phyloP scores from a whole-genome alignment of 2,329 filamentous ascomycete genomes.

The Penicillium sp. region DNA sequence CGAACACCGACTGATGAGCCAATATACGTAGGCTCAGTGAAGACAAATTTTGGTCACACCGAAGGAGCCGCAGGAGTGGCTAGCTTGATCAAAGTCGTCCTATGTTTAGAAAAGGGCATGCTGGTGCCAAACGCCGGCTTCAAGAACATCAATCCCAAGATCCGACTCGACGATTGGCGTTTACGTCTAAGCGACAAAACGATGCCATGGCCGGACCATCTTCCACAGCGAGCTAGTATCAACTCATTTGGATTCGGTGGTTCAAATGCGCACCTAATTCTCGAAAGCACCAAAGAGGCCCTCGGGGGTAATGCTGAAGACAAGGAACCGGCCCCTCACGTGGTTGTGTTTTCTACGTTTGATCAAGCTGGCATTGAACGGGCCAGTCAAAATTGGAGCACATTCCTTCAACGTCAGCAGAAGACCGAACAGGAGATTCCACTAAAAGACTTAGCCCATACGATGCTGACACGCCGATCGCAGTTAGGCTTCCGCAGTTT shows the following conservation, averaged over 20 bases:
- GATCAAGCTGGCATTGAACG: conserved; percentile 16
- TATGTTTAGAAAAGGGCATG: conserved; percentile 34
- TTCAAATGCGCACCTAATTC: conserved; percentile 20
- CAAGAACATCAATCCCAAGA: conserved; percentile 34
- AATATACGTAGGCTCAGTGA: conserved; percentile 25
- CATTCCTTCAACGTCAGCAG: conserved; percentile 8
- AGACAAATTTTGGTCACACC: conserved; percentile 39
- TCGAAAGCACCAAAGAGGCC: conserved; percentile 16
- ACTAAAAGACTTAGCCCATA: conserved; percentile 11
- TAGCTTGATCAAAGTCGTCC: conserved; percentile 40
- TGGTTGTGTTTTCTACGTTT: conserved; percentile 15
- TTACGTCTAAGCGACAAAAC: conserved; percentile 12
- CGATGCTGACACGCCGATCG: conserved; percentile 15
- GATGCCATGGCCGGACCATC: conserved; percentile 16
- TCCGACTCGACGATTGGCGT: conserved; percentile 26
- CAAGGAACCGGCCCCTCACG: conserved; percentile 6
- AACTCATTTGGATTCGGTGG: conserved; percentile 27
- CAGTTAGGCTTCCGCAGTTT: conserved; percentile 17
- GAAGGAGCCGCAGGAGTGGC: conserved; percentile 46
- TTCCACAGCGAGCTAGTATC: conserved; percentile 17
- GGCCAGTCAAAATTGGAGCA: conserved; percentile 9
- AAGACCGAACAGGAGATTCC: conserved; percentile 3
- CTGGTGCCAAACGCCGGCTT: conserved; percentile 42
- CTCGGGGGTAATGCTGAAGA: conserved; percentile 7
- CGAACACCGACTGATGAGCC: conserved; percentile 12